Conservation (phyloP, 371 early-diverging fungal species). For the Rhizomucor pusillus region DNA sequence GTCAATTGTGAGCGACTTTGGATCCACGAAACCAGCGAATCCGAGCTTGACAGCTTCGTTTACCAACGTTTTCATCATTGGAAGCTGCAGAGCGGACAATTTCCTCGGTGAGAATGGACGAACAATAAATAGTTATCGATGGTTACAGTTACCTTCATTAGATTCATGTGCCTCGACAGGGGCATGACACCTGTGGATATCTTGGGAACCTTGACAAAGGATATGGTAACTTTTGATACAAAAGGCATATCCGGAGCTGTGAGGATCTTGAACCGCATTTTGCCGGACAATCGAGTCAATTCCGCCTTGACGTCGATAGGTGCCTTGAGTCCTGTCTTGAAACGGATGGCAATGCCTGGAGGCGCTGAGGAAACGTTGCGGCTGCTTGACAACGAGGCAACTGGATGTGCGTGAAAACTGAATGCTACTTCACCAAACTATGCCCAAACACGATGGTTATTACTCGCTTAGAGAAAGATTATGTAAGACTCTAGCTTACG, state of each 20-base stretch:
- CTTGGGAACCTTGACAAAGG: constrained; percentile 26
- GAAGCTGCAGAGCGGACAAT: constrained; percentile 12
- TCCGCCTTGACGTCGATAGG: constrained; percentile 33
- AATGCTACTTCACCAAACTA: constrained; percentile 35
- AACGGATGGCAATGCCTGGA: constrained; percentile 31
- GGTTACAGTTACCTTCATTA: constrained; percentile 28
- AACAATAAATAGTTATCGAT: not conserved
- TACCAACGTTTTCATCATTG: constrained; percentile 26
- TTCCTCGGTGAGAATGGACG: not conserved
- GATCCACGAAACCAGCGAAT: constrained; percentile 27
- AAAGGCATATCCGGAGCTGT: constrained; percentile 31
- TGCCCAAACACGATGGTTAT: not conserved
- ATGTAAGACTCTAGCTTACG: constrained; percentile 2
- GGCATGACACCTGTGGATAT: constrained; percentile 42
- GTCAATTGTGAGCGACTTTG: constrained; percentile 31
- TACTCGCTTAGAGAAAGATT: not conserved
- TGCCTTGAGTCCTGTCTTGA: constrained; percentile 33
- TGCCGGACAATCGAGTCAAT: constrained; percentile 22
- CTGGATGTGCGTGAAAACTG: constrained; percentile 19
- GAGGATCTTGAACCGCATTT: constrained; percentile 29
- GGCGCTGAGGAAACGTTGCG: constrained; percentile 12
- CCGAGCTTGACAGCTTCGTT: constrained; percentile 34
- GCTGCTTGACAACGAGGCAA: constrained; percentile 4
- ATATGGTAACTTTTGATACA: constrained; percentile 29
- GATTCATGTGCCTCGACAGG: constrained; percentile 27